Percentiles rank a stretch among this genome's conserved stretches.
Evolutionary conservation across 306 rosid genomes (phyloP).

Genomic region (Hippophae rhamnoides): DNA sequence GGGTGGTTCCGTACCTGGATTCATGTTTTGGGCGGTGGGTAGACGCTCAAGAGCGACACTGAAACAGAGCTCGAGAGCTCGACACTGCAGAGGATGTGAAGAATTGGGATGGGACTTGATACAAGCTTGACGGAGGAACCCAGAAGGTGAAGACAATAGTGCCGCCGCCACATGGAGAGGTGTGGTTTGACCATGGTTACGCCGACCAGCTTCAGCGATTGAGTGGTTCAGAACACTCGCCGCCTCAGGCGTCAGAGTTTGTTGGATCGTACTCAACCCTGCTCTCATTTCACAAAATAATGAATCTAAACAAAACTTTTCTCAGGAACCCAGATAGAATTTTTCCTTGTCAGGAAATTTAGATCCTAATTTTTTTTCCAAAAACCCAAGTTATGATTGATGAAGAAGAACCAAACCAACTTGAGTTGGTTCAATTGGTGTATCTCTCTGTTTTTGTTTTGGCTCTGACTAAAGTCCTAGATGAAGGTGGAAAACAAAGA

Average conservation of each 20-base stretch:
- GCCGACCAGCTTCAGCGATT: constrained; percentile 83
- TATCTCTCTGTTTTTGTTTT: too few species aligned
- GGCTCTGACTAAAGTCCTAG: too few species aligned
- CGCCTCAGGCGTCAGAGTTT: constrained; percentile 98
- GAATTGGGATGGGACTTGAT: constrained; percentile 96
- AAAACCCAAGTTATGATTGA: too few species aligned
- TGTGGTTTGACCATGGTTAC: constrained; percentile 93
- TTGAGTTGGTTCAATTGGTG: too few species aligned
- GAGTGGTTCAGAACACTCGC: constrained; percentile 80
- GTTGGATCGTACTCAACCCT: constrained; percentile 88
- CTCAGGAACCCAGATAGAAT: neutral
- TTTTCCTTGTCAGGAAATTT: too few species aligned
- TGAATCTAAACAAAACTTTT: too few species aligned
- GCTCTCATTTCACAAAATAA: constrained; percentile 73
- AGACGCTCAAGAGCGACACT: constrained; percentile 85
- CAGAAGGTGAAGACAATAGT: constrained; percentile 62
- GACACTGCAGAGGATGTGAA: constrained; percentile 94
- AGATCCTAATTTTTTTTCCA: too few species aligned
- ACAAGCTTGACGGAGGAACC: constrained; percentile 83
- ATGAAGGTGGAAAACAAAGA: too few species aligned
- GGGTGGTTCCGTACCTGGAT: constrained; percentile 65
- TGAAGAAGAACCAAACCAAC: too few species aligned
- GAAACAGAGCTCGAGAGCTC: constrained; percentile 91
- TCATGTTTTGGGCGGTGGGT: constrained; percentile 70
- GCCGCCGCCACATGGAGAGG: constrained; percentile 95